Evolutionary conservation across 108 stramenopile species (phyloP).

Genomic region (Fragilaria crotonensis): DNA sequence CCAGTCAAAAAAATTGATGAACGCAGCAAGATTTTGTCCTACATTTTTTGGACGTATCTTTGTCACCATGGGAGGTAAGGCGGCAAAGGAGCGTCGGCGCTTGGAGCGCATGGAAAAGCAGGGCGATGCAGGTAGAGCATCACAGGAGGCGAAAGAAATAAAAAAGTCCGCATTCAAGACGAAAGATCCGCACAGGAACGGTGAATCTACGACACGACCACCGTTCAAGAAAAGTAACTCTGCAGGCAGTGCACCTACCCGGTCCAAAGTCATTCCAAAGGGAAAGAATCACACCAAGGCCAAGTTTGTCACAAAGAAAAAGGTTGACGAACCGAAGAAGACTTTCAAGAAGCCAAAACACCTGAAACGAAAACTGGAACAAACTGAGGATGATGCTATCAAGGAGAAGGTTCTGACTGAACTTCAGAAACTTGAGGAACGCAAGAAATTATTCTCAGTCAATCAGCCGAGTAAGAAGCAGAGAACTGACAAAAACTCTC

Average conservation of each 20-base stretch:
- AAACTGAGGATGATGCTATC: constrained; percentile 17
- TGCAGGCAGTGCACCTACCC: too few relatives aligned
- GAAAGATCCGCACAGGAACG: constrained; percentile 1
- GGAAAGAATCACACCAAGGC: background rate
- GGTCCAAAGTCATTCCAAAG: background rate
- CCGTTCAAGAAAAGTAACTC: background rate
- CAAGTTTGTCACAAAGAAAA: background rate
- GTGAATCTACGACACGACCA: constrained; percentile 1
- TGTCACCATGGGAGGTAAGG: constrained; percentile 76
- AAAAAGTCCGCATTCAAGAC: background rate
- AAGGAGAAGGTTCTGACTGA: constrained; percentile 16
- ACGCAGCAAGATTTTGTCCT: too few relatives aligned
- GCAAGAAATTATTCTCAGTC: constrained; percentile 22
- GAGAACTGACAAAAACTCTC: background rate
- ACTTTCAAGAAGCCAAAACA: constrained; percentile 75
- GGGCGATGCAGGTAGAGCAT: constrained; percentile 1
- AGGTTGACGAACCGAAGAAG: constrained; percentile 28
- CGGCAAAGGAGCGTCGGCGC: constrained; percentile 65
- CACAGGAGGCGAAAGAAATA: background rate
- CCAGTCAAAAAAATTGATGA: too few relatives aligned
- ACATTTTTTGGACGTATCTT: too few relatives aligned
- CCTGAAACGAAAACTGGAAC: constrained; percentile 69
- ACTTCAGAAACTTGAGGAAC: constrained; percentile 28
- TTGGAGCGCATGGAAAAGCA: constrained; percentile 34
- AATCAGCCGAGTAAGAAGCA: background rate